Conservation (phyloP, 2,329 filamentous ascomycete species). For the Phyllosticta paracitricarpa region DNA sequence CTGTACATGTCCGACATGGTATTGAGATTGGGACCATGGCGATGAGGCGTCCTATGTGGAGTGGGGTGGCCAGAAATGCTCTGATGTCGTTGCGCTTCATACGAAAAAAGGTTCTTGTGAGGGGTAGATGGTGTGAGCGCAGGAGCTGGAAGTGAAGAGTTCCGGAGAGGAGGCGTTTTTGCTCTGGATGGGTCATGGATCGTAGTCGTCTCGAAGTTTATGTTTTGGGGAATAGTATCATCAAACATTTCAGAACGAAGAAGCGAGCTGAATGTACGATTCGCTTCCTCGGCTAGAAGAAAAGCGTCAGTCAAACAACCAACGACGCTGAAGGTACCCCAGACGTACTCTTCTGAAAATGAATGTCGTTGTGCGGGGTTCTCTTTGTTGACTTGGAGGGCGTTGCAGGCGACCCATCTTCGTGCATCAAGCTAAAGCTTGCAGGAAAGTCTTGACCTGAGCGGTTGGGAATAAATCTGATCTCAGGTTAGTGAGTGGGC, state of each 20-base stretch:
- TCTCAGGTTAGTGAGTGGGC: not conserved
- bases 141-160: slow-evolving; percentile 54
- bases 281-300: slow-evolving; percentile 72
- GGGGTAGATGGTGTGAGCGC: slow-evolving; percentile 84
- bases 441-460: slow-evolving; percentile 88
- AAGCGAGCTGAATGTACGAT: slow-evolving; percentile 80
- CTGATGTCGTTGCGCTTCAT: slow-evolving; percentile 62
- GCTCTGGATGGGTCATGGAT: slow-evolving; percentile 60
- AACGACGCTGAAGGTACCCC: not conserved
- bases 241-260: slow-evolving; percentile 90
- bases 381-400: slow-evolving; percentile 78
- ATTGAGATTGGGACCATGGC: slow-evolving; percentile 81
- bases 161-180: slow-evolving; percentile 66
- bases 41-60: slow-evolving; percentile 77
- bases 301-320: slow-evolving; percentile 12
- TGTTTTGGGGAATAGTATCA: slow-evolving; percentile 71
- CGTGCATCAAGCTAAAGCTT: slow-evolving; percentile 83
- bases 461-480: slow-evolving; percentile 88
- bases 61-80: slow-evolving; percentile 64
- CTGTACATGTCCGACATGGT: slow-evolving; percentile 90
- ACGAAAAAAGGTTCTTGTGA: slow-evolving; percentile 94
- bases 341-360: slow-evolving; percentile 70
- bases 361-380: slow-evolving; percentile 76
- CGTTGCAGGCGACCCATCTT: slow-evolving; percentile 86
- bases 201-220: slow-evolving; percentile 49